These are phyloP conservation scores for Gentiana macrophylla DNA, from an alignment of 257 asterid genomes.

Conservation along the genomic window DNA sequence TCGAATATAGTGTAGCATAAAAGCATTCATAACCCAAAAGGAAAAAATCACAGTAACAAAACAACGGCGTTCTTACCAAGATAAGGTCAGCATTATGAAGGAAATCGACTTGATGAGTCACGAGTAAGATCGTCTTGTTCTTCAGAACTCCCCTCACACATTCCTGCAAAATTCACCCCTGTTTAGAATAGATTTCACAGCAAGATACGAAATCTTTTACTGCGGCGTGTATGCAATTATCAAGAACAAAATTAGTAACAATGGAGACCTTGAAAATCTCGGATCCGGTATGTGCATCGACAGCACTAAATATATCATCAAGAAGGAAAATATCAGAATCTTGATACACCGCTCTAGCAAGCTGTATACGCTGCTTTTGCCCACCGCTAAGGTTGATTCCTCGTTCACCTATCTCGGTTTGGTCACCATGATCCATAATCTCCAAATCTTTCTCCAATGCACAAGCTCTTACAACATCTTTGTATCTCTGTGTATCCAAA, in stretches of 20 bases:
- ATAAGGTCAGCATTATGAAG: slow-evolving; percentile 60
- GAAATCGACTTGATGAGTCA: slow-evolving; percentile 75
- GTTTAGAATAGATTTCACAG: neutral
- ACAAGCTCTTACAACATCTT: slow-evolving; percentile 38
- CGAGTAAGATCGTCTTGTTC: slow-evolving; percentile 53
- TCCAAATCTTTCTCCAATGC: slow-evolving; percentile 61
- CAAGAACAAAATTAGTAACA: neutral
- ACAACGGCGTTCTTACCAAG: slow-evolving; percentile 22
- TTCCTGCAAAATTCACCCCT: slow-evolving; percentile 32
- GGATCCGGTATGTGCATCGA: slow-evolving; percentile 88
- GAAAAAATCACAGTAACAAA: no score
- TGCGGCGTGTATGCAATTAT: neutral
- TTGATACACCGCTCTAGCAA: slow-evolving; percentile 77
- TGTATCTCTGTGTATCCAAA: slow-evolving; percentile 40
- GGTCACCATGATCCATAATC: slow-evolving; percentile 52
- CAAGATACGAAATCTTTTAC: neutral
- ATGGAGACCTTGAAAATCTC: slow-evolving; percentile 58
- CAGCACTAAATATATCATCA: slow-evolving; percentile 78
- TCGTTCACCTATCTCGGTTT: slow-evolving; percentile 70
- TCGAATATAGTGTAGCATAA: neutral
- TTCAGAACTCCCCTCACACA: slow-evolving; percentile 50
- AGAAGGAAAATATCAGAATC: slow-evolving; percentile 60
- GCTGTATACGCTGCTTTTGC: slow-evolving; percentile 73
- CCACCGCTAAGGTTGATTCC: slow-evolving; percentile 83
- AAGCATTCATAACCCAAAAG: neutral